Percentiles rank a stretch among this genome's conserved stretches.
These are phyloP conservation scores for Daldinia bambusicola DNA, from an alignment of 495 filamentous ascomycete species.

Conservation along the genomic window DNA sequence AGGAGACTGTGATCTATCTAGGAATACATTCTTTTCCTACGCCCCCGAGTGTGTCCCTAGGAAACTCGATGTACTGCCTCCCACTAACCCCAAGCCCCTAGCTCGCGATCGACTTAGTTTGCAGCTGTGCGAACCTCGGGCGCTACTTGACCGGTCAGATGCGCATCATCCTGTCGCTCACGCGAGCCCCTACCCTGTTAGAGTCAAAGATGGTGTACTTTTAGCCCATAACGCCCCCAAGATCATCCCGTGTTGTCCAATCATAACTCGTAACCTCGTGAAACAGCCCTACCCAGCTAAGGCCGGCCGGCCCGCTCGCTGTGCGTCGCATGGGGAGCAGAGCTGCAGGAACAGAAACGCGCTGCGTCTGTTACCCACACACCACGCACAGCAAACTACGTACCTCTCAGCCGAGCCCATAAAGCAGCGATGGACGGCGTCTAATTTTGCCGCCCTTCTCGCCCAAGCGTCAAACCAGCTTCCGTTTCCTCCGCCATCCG, in stretches of 20 bases:
- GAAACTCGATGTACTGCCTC: conserved; percentile 22
- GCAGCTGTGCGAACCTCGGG: conserved; percentile 34
- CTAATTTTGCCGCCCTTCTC: conserved; percentile 44
- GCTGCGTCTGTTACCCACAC: conserved; percentile 42
- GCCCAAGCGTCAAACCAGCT: conserved; percentile 31
- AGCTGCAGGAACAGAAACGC: conserved; percentile 48
- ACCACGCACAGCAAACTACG: conserved; percentile 36
- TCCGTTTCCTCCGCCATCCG: conserved; percentile 24
- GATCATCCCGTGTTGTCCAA: conserved; percentile 51
- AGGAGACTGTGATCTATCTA: conserved; percentile 40
- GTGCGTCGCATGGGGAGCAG: conserved; percentile 45
- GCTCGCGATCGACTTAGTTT: conserved; percentile 33
- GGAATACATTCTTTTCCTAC: conserved; percentile 35
- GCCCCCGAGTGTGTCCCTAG: conserved; percentile 48
- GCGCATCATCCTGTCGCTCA: conserved; percentile 39
- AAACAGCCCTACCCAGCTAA: conserved; percentile 49
- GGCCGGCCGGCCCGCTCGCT: conserved; percentile 35
- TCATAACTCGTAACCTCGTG: conserved; percentile 58
- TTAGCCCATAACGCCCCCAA: conserved; percentile 45
- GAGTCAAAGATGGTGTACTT: conserved; percentile 49
- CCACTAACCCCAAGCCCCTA: conserved; percentile 25
- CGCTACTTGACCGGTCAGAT: conserved; percentile 43
- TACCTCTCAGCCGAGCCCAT: conserved; percentile 38
- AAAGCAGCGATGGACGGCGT: conserved; percentile 48
- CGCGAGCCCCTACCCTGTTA: conserved; percentile 41